Conservation (phyloP, 192 early-diverging fungal species). For the Coemansia sp. region DNA sequence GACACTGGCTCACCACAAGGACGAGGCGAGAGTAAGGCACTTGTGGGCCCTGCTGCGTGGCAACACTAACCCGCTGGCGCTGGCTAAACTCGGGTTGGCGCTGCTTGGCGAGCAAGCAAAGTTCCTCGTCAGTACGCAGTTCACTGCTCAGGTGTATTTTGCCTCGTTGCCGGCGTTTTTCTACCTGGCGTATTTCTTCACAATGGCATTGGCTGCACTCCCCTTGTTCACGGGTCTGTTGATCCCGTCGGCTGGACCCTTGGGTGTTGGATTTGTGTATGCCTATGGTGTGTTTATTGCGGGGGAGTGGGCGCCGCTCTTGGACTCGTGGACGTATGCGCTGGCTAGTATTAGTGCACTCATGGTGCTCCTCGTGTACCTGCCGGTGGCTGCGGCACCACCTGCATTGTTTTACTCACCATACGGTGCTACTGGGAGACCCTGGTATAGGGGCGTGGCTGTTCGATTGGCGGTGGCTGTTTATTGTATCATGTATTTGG, state of each 20-base stretch:
- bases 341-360: constrained; percentile 37
- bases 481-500: constrained; percentile 30
- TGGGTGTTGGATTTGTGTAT: constrained; percentile 56
- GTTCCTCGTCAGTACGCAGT: constrained; percentile 52
- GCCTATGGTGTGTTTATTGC: constrained; percentile 57
- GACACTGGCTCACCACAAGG: constrained; percentile 25
- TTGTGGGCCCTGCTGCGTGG: constrained; percentile 19
- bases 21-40: constrained; percentile 16
- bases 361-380: constrained; percentile 36
- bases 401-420: constrained; percentile 33
- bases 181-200: constrained; percentile 57
- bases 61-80: constrained; percentile 7
- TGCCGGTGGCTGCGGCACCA: constrained; percentile 40
- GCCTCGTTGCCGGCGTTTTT: constrained; percentile 47
- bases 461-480: constrained; percentile 18
- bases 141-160: constrained; percentile 43
- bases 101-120: constrained; percentile 34
- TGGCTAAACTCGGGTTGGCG: constrained; percentile 24
- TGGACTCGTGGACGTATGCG: constrained; percentile 52
- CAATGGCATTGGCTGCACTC: constrained; percentile 52
- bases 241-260: constrained; percentile 56
- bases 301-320: constrained; percentile 42
- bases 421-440: neutral
- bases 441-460: constrained; percentile 27
- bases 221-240: constrained; percentile 73